Conservation (phyloP, 441 rosid genomes). For the Pelargonium australe region DNA sequence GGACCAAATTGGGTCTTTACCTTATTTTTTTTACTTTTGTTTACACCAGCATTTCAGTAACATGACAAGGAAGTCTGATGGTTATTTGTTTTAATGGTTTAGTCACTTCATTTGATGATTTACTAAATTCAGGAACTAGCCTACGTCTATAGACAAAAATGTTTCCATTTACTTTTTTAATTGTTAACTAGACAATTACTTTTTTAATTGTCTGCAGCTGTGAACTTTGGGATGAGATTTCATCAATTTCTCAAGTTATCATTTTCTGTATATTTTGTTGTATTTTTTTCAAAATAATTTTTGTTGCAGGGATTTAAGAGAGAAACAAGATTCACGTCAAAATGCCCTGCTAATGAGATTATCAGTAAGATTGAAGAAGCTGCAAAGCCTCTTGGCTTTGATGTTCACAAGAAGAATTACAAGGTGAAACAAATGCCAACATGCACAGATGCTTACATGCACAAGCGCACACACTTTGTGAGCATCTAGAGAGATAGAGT, state of each 20-base stretch:
- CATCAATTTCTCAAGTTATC: not conserved
- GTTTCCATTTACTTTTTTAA: too few relatives aligned
- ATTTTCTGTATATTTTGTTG: not conserved
- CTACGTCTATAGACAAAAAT: too few relatives aligned
- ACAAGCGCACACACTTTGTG: not conserved
- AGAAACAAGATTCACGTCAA: conserved; percentile 80
- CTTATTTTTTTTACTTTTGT: too few relatives aligned
- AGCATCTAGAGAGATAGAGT: not conserved
- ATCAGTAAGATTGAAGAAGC: conserved; percentile 85
- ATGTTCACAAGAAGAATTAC: conserved; percentile 86
- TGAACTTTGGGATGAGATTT: not conserved
- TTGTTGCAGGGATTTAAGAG: conserved; percentile 60
- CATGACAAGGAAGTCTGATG: not conserved
- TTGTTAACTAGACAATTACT: too few relatives aligned
- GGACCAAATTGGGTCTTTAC: too few relatives aligned
- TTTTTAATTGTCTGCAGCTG: not conserved
- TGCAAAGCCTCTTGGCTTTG: conserved; percentile 93
- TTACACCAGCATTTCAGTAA: not conserved
- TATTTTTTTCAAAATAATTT: conserved; percentile 3
- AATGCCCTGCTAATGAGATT: conserved; percentile 74
- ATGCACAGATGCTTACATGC: too few relatives aligned
- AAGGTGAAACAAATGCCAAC: conserved; percentile 44
- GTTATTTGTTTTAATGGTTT: too few relatives aligned
- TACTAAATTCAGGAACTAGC: too few relatives aligned
- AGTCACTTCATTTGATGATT: too few relatives aligned